A percentile compares a stretch with the other conserved stretches of the same genome.
Conservation (phyloP, 1,284 basidiomycete species). For the Tranzscheliella williamsii region DNA sequence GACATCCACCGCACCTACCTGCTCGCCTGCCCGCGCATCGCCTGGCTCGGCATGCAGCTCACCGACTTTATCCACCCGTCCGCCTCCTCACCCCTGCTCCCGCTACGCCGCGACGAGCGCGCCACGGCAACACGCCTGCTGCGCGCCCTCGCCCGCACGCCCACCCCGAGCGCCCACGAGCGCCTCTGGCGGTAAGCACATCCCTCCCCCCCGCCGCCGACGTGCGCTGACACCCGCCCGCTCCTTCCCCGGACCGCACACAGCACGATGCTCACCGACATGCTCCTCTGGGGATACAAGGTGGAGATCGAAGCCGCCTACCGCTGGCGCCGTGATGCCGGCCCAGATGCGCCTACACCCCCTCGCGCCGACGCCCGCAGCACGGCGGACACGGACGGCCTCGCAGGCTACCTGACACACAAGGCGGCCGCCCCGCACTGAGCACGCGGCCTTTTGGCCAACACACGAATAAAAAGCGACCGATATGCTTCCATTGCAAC, state of each 20-base stretch:
- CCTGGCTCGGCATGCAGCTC: conserved; percentile 18
- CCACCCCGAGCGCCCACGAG: too few species aligned
- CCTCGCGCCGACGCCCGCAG: too few species aligned
- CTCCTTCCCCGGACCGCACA: too few species aligned
- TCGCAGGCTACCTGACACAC: too few species aligned
- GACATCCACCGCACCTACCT: conserved; percentile 33
- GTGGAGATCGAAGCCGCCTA: conserved; percentile 45
- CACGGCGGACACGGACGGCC: too few species aligned
- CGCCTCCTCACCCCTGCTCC: neutral
- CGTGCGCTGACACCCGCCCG: too few species aligned
- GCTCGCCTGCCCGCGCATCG: neutral
- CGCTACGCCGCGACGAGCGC: conserved; percentile 21
- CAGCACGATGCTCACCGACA: conserved; percentile 18
- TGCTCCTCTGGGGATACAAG: conserved; percentile 40
- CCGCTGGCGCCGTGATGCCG: neutral
- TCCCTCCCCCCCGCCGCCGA: too few species aligned
- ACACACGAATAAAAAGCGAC: too few species aligned
- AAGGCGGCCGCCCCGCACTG: too few species aligned
- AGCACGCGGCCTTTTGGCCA: too few species aligned
- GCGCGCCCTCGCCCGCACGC: neutral
- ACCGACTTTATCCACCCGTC: conserved; percentile 5
- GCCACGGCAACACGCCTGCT: conserved; percentile 25
- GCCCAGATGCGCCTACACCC: neutral
- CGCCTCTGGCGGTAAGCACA: too few species aligned
- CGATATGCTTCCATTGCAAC: too few species aligned